Base-by-base conservation (phyloP, 108 stramenopile species). In the Epipyxis sp. region DNA sequence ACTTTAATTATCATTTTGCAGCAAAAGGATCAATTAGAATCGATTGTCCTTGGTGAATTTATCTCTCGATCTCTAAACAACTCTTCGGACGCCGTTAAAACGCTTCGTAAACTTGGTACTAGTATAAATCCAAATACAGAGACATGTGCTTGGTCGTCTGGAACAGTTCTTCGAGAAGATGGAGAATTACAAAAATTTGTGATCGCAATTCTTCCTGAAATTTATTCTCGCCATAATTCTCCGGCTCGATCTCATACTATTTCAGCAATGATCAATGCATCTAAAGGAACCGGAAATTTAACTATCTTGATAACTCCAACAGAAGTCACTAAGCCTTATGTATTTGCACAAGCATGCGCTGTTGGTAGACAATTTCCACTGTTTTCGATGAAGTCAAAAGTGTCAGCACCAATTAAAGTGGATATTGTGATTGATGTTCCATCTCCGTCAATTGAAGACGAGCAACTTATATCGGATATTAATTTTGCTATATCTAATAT, bases 181-280 rank as follows among this genome's bases (percentile, higher is more conserved):
- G 25, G 54, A 57, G 54, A 20, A 16, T 25, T 57, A 16, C 16
- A 16, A 25, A 57, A 57, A 25, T 16, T 57, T 57, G 54, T 57
- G 16, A 16, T 57, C 25, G 54, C 25, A 25, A 57, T 81, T 42
- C 81, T 77, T 16, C 77, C 81, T 44, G 54, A n/a, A 25, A 44
- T 43, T 10, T 37, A 45, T 25, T 83, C 82, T 34, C 78, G 86
- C 30, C 86, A 87, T 80, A 86, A 86, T 54, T 80, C 82, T 0
- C 83, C 82, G 16, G 40, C 81, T 35, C 85, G 80, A 25, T 84
- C 86, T 2, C 86, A 86, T 59, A 83, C 86, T 16, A 76, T 86
- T 54, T 46, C 86, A 13, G 79, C 78, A 40, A 71, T 77, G 50
- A 79, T 82, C 35, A 79, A 58, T 37, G 77, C 41, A 27, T 45